Evolutionary conservation across 345 rosid genomes (phyloP).

Genomic region (Aurinia saxatilis): DNA sequence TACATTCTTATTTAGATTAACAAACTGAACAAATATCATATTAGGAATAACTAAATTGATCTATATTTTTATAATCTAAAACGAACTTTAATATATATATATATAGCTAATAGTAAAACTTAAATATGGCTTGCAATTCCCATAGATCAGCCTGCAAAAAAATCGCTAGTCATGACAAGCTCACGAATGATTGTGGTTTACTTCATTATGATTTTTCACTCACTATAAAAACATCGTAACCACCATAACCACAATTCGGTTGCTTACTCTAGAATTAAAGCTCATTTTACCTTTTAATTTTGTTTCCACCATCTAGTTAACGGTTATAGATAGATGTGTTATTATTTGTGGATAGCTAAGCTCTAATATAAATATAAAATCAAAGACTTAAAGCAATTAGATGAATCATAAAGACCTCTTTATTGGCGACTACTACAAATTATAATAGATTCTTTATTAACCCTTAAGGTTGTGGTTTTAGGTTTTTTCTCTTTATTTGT

Average conservation of each 20-base stretch:
- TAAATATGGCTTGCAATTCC: too few relatives aligned
- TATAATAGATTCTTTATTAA: neutral
- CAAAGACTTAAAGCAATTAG: conserved; percentile 13
- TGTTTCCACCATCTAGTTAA: conserved; percentile 2
- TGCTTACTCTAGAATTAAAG: conserved; percentile 18
- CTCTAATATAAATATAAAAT: neutral
- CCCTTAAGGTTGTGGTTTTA: conserved; percentile 25
- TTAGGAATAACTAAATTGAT: too few relatives aligned
- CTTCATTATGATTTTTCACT: neutral
- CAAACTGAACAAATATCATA: too few relatives aligned
- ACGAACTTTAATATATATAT: too few relatives aligned
- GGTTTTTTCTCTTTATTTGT: neutral
- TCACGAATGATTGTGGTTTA: neutral
- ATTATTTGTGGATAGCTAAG: conserved; percentile 14
- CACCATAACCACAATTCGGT: conserved; percentile 18
- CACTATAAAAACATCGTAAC: neutral
- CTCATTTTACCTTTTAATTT: neutral
- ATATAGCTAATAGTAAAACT: too few relatives aligned
- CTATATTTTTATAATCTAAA: too few relatives aligned
- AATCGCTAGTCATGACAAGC: neutral
- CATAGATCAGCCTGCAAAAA: neutral
- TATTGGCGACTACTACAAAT: conserved; percentile 22
- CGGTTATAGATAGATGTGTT: conserved; percentile 12
- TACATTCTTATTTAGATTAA: too few relatives aligned
- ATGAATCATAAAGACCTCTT: conserved; percentile 11